A percentile compares a stretch with the other conserved stretches of the same genome.
phyloP scores from a whole-genome alignment of 345 rosid species.

The Bretschneidera sinensis region DNA sequence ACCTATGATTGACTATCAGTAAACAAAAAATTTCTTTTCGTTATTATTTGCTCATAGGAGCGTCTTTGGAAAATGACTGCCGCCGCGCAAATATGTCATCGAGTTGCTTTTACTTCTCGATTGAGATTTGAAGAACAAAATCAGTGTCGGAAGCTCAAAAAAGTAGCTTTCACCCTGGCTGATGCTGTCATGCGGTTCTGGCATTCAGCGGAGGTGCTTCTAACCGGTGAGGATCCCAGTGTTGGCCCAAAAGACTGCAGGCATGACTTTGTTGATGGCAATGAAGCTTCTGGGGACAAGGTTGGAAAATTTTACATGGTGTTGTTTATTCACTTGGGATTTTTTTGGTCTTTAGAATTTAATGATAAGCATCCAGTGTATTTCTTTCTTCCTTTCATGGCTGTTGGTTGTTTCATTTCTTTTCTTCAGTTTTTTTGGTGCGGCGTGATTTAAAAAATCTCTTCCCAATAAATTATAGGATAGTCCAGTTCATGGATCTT shows the following conservation, averaged over 20 bases:
- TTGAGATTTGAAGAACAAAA: slow-evolving; percentile 52
- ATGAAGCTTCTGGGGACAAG: slow-evolving; percentile 33
- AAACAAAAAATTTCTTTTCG: slow-evolving; percentile 1
- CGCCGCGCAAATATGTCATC: slow-evolving; percentile 84
- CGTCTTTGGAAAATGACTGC: slow-evolving; percentile 98
- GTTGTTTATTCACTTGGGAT: slow-evolving; percentile 15
- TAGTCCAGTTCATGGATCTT: too few relatives aligned
- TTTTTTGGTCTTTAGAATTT: slow-evolving; percentile 11
- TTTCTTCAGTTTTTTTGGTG: background rate
- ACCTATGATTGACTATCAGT: background rate
- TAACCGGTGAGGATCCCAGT: slow-evolving; percentile 31
- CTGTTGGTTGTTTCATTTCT: background rate
- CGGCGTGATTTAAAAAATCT: background rate
- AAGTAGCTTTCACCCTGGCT: slow-evolving; percentile 61
- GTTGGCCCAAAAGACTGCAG: slow-evolving; percentile 21
- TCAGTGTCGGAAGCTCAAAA: slow-evolving; percentile 47
- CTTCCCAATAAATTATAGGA: background rate
- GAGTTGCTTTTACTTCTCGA: slow-evolving; percentile 56
- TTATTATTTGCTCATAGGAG: slow-evolving; percentile 48
- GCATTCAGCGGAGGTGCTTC: slow-evolving; percentile 56
- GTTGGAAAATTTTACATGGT: slow-evolving; percentile 37
- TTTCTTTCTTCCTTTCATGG: slow-evolving; percentile 11
- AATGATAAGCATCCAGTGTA: slow-evolving; percentile 4
- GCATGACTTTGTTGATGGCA: slow-evolving; percentile 23
- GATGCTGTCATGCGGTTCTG: slow-evolving; percentile 87